phyloP scores from a whole-genome alignment of 768 basidiomycete genomes.

The Trametes coccinea region DNA sequence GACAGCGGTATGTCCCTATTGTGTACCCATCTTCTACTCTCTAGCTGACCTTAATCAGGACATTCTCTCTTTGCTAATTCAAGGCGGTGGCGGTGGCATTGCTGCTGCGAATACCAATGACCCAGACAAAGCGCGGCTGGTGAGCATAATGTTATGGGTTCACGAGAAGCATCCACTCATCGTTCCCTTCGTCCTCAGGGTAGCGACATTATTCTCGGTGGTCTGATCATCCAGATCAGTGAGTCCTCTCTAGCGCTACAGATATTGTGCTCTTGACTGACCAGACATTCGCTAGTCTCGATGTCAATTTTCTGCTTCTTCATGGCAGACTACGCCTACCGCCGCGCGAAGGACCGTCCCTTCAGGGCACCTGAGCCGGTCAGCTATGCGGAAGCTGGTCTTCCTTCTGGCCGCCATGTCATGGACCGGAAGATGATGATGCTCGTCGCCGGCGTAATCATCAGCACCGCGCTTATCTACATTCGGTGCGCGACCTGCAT shows the following conservation, averaged over 20 bases:
- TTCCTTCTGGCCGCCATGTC: neutral
- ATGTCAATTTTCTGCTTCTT: constrained; percentile 45
- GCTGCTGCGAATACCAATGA: constrained; percentile 27
- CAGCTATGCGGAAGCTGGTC: neutral
- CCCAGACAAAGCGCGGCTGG: constrained; percentile 15
- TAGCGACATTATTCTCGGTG: constrained; percentile 33
- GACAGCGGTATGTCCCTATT: constrained; percentile 27
- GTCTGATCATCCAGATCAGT: constrained; percentile 31
- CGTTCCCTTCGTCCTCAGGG: constrained; percentile 19
- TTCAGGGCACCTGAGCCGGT: constrained; percentile 23
- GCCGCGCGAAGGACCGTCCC: constrained; percentile 41
- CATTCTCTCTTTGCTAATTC: constrained; percentile 39
- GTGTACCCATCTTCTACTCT: neutral
- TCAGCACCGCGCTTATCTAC: constrained; percentile 31
- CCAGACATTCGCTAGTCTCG: constrained; percentile 32
- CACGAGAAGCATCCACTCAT: neutral
- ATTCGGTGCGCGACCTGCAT: constrained; percentile 27
- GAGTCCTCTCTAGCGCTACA: constrained; percentile 12
- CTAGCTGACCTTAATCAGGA: constrained; percentile 30
- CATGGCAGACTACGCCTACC: constrained; percentile 46
- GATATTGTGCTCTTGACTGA: neutral
- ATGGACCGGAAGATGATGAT: constrained; percentile 28
- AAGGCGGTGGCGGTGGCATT: constrained; percentile 40
- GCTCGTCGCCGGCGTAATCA: constrained; percentile 28
- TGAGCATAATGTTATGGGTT: neutral